Evolutionary conservation across 805 yeast genomes (phyloP).

Genomic region (Scheffersomyces spartinae): DNA sequence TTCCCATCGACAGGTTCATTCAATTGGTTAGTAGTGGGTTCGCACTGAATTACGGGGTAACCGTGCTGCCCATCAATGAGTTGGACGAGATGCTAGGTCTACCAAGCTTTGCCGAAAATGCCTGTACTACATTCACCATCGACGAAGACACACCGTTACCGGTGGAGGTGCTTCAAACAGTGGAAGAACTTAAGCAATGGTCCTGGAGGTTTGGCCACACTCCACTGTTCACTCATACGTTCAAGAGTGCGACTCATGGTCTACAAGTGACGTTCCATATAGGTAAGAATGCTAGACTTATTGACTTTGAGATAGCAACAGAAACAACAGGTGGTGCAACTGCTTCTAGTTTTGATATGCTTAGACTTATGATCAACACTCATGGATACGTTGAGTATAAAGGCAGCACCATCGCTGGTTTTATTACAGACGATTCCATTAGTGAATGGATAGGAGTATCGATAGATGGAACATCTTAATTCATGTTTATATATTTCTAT

Average conservation of each 20-base stretch:
- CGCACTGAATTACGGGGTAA: conserved; percentile 17
- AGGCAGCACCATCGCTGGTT: conserved; percentile 35
- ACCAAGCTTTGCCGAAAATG: conserved; percentile 14
- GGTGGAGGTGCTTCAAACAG: conserved; percentile 28
- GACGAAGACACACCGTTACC: conserved; percentile 17
- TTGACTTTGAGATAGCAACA: conserved; percentile 9
- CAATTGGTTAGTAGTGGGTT: conserved; percentile 32
- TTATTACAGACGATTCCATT: conserved; percentile 27
- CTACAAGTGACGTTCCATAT: conserved; percentile 30
- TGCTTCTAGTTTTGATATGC: conserved; percentile 24
- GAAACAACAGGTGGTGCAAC: too few species aligned
- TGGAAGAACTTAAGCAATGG: conserved; percentile 41
- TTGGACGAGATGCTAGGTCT: conserved; percentile 10
- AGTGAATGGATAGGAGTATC: conserved; percentile 35
- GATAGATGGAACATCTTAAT: conserved; percentile 30
- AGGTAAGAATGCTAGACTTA: conserved; percentile 28
- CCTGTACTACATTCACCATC: conserved; percentile 11
- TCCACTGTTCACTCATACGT: conserved; percentile 54
- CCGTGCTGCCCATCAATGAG: conserved; percentile 12
- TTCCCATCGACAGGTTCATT: conserved; percentile 36
- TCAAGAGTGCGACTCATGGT: conserved; percentile 22
- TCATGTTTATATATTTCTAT: conserved; percentile 4
- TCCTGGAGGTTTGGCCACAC: conserved; percentile 70
- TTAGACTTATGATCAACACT: conserved; percentile 13
- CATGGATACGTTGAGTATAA: conserved; percentile 22